phyloP scores from a whole-genome alignment of 305 asterid species.

The Fraxinus platypoda region DNA sequence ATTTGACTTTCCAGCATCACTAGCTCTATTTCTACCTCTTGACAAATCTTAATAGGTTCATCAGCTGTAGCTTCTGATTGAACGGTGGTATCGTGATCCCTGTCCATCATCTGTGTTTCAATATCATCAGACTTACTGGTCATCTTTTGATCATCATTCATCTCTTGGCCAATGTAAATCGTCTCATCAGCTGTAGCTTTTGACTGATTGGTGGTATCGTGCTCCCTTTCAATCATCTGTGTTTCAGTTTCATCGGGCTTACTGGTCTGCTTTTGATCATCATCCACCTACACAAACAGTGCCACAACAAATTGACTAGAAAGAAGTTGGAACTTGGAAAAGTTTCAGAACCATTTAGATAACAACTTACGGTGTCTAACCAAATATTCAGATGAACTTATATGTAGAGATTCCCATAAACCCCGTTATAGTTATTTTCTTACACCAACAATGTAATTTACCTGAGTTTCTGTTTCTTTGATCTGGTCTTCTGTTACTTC shows the following conservation, averaged over 20 bases:
- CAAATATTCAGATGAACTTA: background rate
- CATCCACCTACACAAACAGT: slow-evolving; percentile 11
- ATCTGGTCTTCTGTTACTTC: slow-evolving; percentile 18
- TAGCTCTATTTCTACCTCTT: slow-evolving; percentile 15
- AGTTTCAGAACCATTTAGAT: slow-evolving; percentile 1
- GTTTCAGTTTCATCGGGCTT: slow-evolving; percentile 19
- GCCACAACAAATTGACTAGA: background rate
- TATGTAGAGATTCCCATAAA: background rate
- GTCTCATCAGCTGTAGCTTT: slow-evolving; percentile 22
- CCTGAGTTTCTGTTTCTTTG: slow-evolving; percentile 24
- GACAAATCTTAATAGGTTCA: slow-evolving; percentile 1
- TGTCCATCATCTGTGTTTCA: slow-evolving; percentile 12
- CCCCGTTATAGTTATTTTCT: background rate
- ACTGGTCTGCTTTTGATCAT: slow-evolving; percentile 7
- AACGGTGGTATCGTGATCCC: slow-evolving; percentile 5
- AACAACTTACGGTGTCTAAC: background rate
- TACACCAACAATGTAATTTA: slow-evolving; percentile 18
- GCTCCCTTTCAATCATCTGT: slow-evolving; percentile 11
- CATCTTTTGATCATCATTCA: slow-evolving; percentile 10
- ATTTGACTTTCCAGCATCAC: background rate
- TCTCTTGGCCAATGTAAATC: slow-evolving; percentile 5
- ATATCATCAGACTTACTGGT: slow-evolving; percentile 16
- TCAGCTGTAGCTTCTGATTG: slow-evolving; percentile 22
- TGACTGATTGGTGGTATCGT: slow-evolving; percentile 5
- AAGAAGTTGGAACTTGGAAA: background rate